A percentile compares a stretch with the other conserved stretches of the same genome.
phyloP scores from a whole-genome alignment of 2,329 filamentous ascomycete genomes.

The Geosmithia putterillii region DNA sequence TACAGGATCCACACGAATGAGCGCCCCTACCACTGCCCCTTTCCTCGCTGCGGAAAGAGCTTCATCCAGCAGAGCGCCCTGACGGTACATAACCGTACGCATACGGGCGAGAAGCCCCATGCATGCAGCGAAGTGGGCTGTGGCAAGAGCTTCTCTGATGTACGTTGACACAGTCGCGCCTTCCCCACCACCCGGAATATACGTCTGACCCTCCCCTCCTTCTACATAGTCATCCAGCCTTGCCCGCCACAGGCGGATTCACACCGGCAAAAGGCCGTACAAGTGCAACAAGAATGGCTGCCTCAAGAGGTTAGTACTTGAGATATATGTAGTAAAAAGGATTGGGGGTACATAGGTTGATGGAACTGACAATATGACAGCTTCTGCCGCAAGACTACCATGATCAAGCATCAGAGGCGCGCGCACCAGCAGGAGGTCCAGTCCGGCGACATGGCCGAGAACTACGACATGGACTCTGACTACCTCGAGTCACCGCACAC shows the following conservation, averaged over 20 bases:
- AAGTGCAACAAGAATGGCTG: constrained; percentile 50
- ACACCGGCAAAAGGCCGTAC: constrained; percentile 56
- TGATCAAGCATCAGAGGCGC: constrained; percentile 54
- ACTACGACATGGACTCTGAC: neutral
- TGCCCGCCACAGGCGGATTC: constrained; percentile 52
- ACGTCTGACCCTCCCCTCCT: too few species aligned
- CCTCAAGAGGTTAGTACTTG: constrained; percentile 43
- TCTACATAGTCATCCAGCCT: constrained; percentile 54
- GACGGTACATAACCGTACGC: constrained; percentile 58
- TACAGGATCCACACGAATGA: constrained; percentile 63
- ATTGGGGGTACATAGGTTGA: too few species aligned
- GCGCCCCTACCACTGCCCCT: constrained; percentile 50
- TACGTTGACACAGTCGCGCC: constrained; percentile 33
- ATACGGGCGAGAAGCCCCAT: constrained; percentile 60
- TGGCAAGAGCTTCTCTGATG: constrained; percentile 59
- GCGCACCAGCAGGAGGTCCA: constrained; percentile 25
- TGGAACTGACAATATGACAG: constrained; percentile 23
- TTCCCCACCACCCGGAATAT: too few species aligned
- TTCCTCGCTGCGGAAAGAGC: constrained; percentile 51
- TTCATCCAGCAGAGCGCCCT: constrained; percentile 65
- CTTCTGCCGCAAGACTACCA: constrained; percentile 61
- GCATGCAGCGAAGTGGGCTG: constrained; percentile 48
- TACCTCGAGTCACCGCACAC: neutral
- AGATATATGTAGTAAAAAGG: too few species aligned
- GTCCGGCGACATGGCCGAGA: neutral